These are phyloP conservation scores for Tillandsia fasciculata DNA, from an alignment of 176 grass and related monocot species.

Conservation along the genomic window DNA sequence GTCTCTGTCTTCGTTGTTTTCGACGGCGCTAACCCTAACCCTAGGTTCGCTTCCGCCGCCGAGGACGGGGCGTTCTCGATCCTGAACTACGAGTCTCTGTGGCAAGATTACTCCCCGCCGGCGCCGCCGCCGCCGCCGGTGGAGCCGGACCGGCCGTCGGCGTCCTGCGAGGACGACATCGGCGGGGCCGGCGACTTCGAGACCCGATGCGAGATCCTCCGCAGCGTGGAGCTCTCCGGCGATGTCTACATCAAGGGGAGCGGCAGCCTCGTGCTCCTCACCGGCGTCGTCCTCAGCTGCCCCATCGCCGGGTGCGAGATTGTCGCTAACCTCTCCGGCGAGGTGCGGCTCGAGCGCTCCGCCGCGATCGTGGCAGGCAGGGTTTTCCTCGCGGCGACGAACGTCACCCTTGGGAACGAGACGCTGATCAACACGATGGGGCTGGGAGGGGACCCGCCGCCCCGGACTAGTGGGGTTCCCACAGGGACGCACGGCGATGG, in stretches of 20 bases:
- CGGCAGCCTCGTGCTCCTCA: constrained; percentile 69
- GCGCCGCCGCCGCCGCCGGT: constrained; percentile 67
- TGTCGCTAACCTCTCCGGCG: constrained; percentile 50
- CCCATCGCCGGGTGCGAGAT: constrained; percentile 54
- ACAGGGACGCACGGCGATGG: constrained; percentile 83
- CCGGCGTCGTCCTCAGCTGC: constrained; percentile 60
- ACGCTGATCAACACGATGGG: constrained; percentile 67
- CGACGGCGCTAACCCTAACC: constrained; percentile 29
- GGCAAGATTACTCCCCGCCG: constrained; percentile 97
- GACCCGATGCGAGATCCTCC: constrained; percentile 62
- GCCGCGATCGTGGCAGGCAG: constrained; percentile 56
- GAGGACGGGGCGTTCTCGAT: constrained; percentile 45
- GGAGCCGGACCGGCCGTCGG: constrained; percentile 45
- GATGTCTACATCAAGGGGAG: constrained; percentile 62
- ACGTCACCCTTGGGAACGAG: constrained; percentile 58
- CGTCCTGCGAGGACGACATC: constrained; percentile 59
- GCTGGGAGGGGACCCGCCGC: constrained; percentile 59
- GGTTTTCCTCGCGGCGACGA: constrained; percentile 47
- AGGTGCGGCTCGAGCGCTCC: constrained; percentile 42
- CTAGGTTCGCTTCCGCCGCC: not conserved
- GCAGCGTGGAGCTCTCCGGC: constrained; percentile 39
- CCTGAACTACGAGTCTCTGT: constrained; percentile 41
- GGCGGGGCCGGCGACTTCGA: constrained; percentile 66
- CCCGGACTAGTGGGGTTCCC: constrained; percentile 71
- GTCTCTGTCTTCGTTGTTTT: constrained; percentile 28